These are phyloP conservation scores for Fusarium sp. DNA, from an alignment of 2,329 filamentous ascomycete species.

Conservation along the genomic window DNA sequence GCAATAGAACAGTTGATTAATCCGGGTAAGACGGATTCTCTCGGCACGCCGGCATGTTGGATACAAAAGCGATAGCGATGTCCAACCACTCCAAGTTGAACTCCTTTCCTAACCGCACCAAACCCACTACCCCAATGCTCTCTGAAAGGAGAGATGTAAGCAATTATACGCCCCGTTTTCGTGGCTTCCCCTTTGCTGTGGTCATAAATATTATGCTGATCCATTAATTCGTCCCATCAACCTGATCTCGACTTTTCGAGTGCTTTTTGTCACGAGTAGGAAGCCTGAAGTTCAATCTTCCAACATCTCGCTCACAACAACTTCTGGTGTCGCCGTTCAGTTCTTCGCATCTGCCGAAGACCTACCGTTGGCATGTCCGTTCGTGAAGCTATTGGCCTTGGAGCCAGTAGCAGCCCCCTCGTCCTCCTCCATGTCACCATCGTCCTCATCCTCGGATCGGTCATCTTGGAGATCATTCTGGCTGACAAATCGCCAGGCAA, in stretches of 20 bases:
- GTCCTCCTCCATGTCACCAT: conserved; percentile 58
- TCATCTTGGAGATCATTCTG: conserved; percentile 74
- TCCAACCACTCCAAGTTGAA: conserved; percentile 29
- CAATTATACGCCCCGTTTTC: conserved; percentile 27
- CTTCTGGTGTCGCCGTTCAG: conserved; percentile 9
- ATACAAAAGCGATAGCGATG: conserved; percentile 38
- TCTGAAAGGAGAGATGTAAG: conserved; percentile 21
- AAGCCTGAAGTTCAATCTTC: background rate
- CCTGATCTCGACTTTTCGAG: conserved; percentile 16
- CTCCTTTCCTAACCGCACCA: conserved; percentile 25
- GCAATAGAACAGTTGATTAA: conserved; percentile 23
- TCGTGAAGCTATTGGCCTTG: conserved; percentile 36
- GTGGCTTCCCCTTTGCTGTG: conserved; percentile 16
- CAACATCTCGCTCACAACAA: background rate
- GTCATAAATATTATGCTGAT: conserved; percentile 40
- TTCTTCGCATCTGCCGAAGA: conserved; percentile 28
- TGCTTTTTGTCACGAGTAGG: background rate
- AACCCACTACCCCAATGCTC: conserved; percentile 10
- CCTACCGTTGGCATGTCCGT: conserved; percentile 37
- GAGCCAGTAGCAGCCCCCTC: conserved; percentile 49
- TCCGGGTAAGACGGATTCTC: conserved; percentile 19
- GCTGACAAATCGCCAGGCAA: conserved; percentile 76
- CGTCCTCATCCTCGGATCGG: conserved; percentile 75
- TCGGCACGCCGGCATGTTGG: conserved; percentile 35
- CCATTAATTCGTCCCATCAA: conserved; percentile 39